Evolutionary conservation across 192 early-diverging fungal genomes (phyloP).

Genomic region (Coemansia furcata): DNA sequence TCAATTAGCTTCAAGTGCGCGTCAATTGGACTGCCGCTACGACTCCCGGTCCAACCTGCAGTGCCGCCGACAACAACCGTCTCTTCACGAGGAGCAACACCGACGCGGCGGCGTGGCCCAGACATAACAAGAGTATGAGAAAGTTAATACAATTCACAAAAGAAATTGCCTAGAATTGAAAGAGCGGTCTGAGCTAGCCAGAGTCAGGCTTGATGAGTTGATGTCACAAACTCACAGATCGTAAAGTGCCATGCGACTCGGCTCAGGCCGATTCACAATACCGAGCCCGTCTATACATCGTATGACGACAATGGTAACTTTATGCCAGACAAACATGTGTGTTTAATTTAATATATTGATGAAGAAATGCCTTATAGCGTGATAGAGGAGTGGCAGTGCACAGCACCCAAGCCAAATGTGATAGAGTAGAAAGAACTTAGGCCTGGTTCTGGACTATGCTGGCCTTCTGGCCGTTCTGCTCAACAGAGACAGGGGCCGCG

Average conservation of each 20-base stretch:
- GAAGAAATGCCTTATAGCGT: too few species aligned
- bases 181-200: background rate
- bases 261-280: background rate
- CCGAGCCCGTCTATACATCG: background rate
- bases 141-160: background rate
- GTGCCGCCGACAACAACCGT: background rate
- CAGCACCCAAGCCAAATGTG: background rate
- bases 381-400: background rate
- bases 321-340: background rate
- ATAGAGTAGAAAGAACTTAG: background rate
- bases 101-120: conserved; percentile 31
- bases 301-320: background rate
- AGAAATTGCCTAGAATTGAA: background rate
- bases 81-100: conserved; percentile 28
- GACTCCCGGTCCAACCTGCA: background rate
- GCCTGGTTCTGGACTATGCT: conserved; percentile 29
- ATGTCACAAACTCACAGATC: background rate
- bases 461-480: conserved; percentile 29
- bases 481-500: conserved; percentile 11
- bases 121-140: conserved; percentile 11
- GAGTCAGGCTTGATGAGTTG: background rate
- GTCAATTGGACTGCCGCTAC: conserved; percentile 19
- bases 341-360: background rate
- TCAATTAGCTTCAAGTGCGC: conserved; percentile 31
- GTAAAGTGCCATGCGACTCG: background rate